A percentile compares a stretch with the other conserved stretches of the same genome.
Conservation (phyloP, 2,329 filamentous ascomycete genomes). For the Neurospora crassa region DNA sequence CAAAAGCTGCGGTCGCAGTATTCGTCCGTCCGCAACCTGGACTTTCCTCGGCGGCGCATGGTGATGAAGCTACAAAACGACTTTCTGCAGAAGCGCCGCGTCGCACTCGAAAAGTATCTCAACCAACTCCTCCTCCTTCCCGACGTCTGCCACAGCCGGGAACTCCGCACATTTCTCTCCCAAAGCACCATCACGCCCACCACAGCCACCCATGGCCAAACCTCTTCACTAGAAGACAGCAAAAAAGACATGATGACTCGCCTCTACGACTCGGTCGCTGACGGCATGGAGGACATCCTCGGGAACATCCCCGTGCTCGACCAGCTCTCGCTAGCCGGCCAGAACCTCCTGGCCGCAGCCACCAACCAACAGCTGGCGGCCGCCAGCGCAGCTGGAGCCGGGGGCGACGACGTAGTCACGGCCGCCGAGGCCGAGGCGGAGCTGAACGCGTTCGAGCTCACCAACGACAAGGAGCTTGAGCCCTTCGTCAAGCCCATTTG, state of each 20-base stretch:
- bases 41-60: constrained; percentile 85
- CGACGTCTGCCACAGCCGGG: constrained; percentile 87
- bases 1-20: constrained; percentile 79
- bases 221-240: constrained; percentile 44
- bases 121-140: constrained; percentile 74
- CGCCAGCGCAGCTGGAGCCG: constrained; percentile 42
- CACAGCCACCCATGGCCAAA: constrained; percentile 51
- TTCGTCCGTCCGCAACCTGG: constrained; percentile 76
- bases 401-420: constrained; percentile 19
- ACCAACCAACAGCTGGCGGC: constrained; percentile 50
- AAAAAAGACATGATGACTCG: constrained; percentile 86
- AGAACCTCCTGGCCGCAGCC: constrained; percentile 77
- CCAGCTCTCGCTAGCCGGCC: constrained; percentile 83
- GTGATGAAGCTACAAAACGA: constrained; percentile 96
- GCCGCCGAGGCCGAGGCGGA: constrained; percentile 84
- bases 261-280: constrained; percentile 91
- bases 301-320: constrained; percentile 94
- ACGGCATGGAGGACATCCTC: constrained; percentile 96
- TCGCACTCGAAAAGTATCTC: constrained; percentile 78
- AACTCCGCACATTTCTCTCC: constrained; percentile 85
- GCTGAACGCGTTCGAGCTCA: constrained; percentile 75
- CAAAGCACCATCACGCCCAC: constrained; percentile 61
- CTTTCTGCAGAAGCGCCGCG: constrained; percentile 80
- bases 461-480: constrained; percentile 75
- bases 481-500: constrained; percentile 98